Base-by-base conservation (phyloP, 1,139 yeast genomes). In the Diutina ranongensis region DNA sequence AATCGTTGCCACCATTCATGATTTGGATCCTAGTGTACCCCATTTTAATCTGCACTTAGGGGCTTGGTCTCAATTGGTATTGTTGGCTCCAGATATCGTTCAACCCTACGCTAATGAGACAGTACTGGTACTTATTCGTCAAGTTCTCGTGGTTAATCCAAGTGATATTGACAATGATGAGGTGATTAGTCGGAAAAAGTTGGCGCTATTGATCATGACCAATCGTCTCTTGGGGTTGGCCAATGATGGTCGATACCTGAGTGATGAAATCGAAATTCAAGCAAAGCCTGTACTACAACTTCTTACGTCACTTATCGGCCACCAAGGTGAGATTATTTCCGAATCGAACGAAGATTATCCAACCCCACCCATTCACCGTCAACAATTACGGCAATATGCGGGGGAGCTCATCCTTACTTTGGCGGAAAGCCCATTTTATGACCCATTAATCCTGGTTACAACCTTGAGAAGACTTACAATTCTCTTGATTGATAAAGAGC, bases 291-390 rank as follows among this genome's bases (percentile, higher is more conserved):
- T 38, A 21, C 78, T 86, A 49, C 84, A 83, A 52, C 63, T 86
- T 36, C 67, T 87, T 40, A 67, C 76, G 38, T 77, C 89, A 1
- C 65, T 84, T 32, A 76, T 88, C 44, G 77, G 80, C 2, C 83
- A 83, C 57, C 83, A 84, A 44, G 96, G 96, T n/a, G 96, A 88
- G 56, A 72, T 88, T 25, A 76, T 81, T 2, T 68, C 74, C 25
- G 69, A 70, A 22, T 67, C 67, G 42, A 55, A 70, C 3, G 63
- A 60, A 3, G 61, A 66, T 13, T 68, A 63, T 55, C 78, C 82
- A n/a, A 83, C 95, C 0, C 95, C 95, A 7, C 65, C 61, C 34
- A 61, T 63, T 27, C 79, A 67, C 54, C 82, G 80, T 53, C 71
- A 79, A 51, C 74, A 78, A 51, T 62, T 88, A 40, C 71, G 95